A percentile compares a stretch with the other conserved stretches of the same genome.
Evolutionary conservation across 192 early-diverging fungal genomes (phyloP).

Genomic region (Pilobolus umbonatus): DNA sequence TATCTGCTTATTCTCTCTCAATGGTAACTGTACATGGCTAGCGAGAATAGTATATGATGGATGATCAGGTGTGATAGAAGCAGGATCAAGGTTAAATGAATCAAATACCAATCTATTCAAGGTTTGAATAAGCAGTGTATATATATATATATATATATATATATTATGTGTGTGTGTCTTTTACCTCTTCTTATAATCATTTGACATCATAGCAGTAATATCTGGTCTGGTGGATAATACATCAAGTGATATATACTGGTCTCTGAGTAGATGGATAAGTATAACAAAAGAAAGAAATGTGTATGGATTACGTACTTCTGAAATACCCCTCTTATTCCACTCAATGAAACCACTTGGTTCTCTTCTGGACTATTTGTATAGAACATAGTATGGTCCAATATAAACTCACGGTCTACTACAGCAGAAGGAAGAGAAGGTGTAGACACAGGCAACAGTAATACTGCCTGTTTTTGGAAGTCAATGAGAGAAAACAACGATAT

Average conservation of each 20-base stretch:
- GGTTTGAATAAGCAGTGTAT: too few relatives aligned
- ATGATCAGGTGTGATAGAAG: constrained; percentile 28
- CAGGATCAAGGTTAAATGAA: constrained; percentile 26
- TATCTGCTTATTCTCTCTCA: constrained; percentile 16
- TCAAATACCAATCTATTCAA: constrained; percentile 16
- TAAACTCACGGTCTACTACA: constrained; percentile 34
- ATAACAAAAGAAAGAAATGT: neutral
- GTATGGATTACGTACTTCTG: constrained; percentile 18
- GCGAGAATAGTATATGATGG: constrained; percentile 29
- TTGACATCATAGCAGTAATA: constrained; percentile 1
- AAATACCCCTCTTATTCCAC: constrained; percentile 31
- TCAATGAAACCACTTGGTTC: constrained; percentile 22
- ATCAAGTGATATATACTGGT: constrained; percentile 28
- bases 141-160: neutral
- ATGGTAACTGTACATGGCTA: constrained; percentile 28
- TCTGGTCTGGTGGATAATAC: constrained; percentile 6
- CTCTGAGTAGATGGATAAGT: constrained; percentile 13
- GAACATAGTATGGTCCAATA: constrained; percentile 29
- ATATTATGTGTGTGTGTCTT: neutral
- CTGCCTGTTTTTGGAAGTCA: constrained; percentile 8
- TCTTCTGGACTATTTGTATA: constrained; percentile 14
- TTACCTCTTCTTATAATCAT: neutral
- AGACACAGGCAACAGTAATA: constrained; percentile 25
- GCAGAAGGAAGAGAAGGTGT: constrained; percentile 24
- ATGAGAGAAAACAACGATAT: neutral